Percentiles rank a stretch among this genome's conserved stretches.
Evolutionary conservation across 139 green algal genomes (phyloP).

Genomic region (Pseudopediastrum boryanum): DNA sequence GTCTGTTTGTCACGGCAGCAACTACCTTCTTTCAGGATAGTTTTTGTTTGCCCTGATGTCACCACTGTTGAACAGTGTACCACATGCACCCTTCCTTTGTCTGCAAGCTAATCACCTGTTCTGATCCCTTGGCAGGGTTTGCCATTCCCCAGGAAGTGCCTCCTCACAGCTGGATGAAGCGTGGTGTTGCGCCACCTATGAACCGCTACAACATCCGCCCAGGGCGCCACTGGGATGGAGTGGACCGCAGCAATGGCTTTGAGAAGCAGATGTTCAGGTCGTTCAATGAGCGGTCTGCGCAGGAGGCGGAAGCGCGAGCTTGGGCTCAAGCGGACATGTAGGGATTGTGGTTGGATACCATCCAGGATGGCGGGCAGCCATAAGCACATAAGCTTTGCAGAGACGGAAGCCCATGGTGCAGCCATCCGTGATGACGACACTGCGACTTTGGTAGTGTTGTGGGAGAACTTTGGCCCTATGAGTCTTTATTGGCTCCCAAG

Average conservation of each 20-base stretch:
- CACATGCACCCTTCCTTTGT: background rate
- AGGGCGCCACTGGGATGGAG: conserved; percentile 97
- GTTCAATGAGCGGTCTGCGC: conserved; percentile 51
- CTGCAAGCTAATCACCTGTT: no score
- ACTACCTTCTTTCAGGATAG: background rate
- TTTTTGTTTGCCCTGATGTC: background rate
- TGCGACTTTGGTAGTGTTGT: no score
- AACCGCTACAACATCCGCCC: conserved; percentile 95
- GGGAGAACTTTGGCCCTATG: no score
- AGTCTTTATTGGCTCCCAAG: no score
- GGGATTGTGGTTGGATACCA: no score
- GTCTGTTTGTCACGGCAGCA: background rate
- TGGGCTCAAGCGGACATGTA: conserved; percentile 82
- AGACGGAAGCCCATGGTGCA: no score
- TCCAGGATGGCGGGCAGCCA: no score
- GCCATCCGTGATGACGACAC: no score
- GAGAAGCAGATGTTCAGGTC: conserved; percentile 82
- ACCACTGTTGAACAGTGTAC: background rate
- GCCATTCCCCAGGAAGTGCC: conserved; percentile 92
- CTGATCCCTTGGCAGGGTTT: no score
- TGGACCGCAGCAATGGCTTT: conserved; percentile 95
- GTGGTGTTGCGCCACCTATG: conserved; percentile 69
- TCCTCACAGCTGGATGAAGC: conserved; percentile 90
- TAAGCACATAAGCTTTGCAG: no score
- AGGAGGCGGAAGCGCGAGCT: conserved; percentile 64